Base-by-base conservation (phyloP, 2,329 filamentous ascomycete genomes). In the Ascochyta lentis region DNA sequence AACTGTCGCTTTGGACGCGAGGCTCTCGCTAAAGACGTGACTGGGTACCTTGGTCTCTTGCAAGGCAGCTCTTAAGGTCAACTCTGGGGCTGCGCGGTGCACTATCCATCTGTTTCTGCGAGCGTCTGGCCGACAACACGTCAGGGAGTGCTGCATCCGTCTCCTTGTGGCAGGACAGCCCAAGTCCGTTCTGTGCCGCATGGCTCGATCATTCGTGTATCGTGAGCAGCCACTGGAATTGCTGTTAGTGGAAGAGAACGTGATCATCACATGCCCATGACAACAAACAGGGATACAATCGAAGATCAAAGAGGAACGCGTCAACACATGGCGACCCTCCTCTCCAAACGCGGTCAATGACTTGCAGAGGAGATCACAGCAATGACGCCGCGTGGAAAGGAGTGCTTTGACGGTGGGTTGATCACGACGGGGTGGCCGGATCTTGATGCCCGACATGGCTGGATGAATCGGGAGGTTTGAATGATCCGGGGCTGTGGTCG, bases 141-240 rank as follows among this genome's bases (percentile, higher is more conserved):
- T 38, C 37, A 51, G 43, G 33, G 15, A 34, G 33, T 40, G 38
- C 24, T 6, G 33, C 24, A 16, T 22, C 9, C 10, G 16, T 34
- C 24, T 50, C 4, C 27, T 16, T 27, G 35, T 24, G 33, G 47
- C 10, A 26, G 12, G 42, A 47, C 37, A 27, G 16, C 41, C 46
- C 39, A 45, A 44, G 27, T 48, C 46, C 43, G 45, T 51, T 51
- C 54, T 44, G 59, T 63, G 59, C 62, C 61, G 57, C 52, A 51
- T 68, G 58, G 61, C 59, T 56, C 42, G 52, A 59, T 58, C 43
- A 56, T 51, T 59, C 47, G 54, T 50, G 53, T 55, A 50, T 34
- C 43, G 47, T 46, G 26, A 23, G 35, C 39, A 45, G 35, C 40
- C 27, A 49, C 40, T 12, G 24, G 29, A 44, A 10, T 44, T 44